Conservation (phyloP, 108 stramenopile genomes). For the Nannochloropsis salina region DNA sequence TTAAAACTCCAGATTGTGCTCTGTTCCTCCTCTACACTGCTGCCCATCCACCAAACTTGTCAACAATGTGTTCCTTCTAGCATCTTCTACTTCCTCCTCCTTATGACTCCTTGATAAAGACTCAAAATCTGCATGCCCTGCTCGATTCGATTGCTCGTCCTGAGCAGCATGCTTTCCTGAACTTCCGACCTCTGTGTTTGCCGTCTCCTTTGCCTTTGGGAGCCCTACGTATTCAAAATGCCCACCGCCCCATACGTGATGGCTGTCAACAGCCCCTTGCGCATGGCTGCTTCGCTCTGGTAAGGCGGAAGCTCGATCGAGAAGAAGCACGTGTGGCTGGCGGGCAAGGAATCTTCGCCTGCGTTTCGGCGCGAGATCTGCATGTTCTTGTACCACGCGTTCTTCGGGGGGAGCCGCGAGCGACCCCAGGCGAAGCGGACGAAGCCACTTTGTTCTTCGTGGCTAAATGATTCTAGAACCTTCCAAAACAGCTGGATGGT, state of each 20-base stretch:
- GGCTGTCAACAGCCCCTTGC: conserved; percentile 55
- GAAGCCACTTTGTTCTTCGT: conserved; percentile 57
- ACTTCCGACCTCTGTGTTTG: too few relatives aligned
- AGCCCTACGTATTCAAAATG: conserved; percentile 46
- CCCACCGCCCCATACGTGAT: conserved; percentile 55
- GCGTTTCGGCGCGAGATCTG: conserved; percentile 36
- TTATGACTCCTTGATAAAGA: too few relatives aligned
- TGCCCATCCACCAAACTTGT: too few relatives aligned
- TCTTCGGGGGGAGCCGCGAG: conserved; percentile 53
- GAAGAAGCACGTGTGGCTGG: conserved; percentile 63
- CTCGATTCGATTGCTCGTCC: too few relatives aligned
- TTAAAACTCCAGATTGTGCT: too few relatives aligned
- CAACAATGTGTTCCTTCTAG: too few relatives aligned
- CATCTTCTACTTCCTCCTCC: too few relatives aligned
- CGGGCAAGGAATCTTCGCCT: conserved; percentile 26
- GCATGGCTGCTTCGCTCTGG: conserved; percentile 57
- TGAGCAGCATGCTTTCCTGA: too few relatives aligned
- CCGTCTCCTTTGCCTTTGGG: too few relatives aligned
- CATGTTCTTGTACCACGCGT: conserved; percentile 50
- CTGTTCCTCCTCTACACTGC: too few relatives aligned
- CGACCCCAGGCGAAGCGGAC: conserved; percentile 65
- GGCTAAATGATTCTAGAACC: conserved; percentile 54
- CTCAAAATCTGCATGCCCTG: too few relatives aligned
- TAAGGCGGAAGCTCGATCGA: conserved; percentile 58
- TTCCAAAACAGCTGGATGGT: conserved; percentile 57